Base-by-base conservation (phyloP, 768 basidiomycete genomes). In the Psilocybe tampanensis region DNA sequence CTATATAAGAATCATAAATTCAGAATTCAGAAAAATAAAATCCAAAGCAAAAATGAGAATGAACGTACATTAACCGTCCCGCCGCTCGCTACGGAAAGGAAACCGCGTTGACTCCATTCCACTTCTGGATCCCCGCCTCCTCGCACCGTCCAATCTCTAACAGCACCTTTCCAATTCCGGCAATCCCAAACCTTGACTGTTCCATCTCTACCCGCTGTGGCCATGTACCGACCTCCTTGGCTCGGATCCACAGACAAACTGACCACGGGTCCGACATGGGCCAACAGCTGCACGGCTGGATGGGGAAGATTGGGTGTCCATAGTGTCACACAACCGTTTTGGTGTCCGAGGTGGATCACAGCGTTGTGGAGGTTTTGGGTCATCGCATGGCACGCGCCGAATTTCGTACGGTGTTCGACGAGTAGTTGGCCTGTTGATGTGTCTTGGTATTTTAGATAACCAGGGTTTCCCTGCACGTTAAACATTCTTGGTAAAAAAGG, bases 151-250 rank as follows among this genome's bases (percentile, higher is more conserved):
- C 95, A 78, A 71, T 88, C 82, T 56, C 93, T 78, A 33, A 99
- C 83, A 2, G 87, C 84, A 8, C 91, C 90, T 61, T 90, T 94
- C 95, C 95, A 98, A 75, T 94, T 97, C 55, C 97, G 75, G 66
- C 90, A 93, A 73, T 98, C 97, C 97, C 97, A 99, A 1, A 98
- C 80, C 66, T 98, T 98, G 49, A 99, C 90, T 0, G 76, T 84
- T 0, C 94, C 89, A 66, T 99, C 97, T 59, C 86, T 78, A 0
- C 95, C 95, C 1, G 89, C 80, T 0, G 94, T 96, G 1, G 92
- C 90, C 88, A 97, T 91, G 65, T 97, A 95, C 26, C 94, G 70
- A 1, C 96, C 96, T 1, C 89, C 89, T 6, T 86, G 79, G 54
- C 89, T 92, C 0, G 90, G 88, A 70, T 98, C 96, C 4, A 97